Base-by-base conservation (phyloP, 2,329 filamentous ascomycete genomes). In the Trichoderma lentiforme region DNA sequence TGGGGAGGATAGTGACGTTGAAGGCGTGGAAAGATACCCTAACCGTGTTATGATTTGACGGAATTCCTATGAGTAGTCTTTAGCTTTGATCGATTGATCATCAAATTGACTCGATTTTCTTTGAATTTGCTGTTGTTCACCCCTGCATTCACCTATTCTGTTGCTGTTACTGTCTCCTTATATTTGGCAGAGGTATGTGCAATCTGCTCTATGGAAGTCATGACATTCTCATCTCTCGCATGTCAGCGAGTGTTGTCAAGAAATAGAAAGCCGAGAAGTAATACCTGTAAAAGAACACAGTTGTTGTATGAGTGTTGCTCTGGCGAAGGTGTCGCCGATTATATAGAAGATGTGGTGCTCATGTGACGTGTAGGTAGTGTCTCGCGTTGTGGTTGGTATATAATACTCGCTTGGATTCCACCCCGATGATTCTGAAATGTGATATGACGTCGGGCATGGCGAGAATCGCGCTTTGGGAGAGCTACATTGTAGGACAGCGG, bases 391-490 rank as follows among this genome's bases (percentile, higher is more conserved):
- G 28, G 11, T 3, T 1, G 4, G 11, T 60, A 32, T 14, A 12
- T 12, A 18, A 12, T 51, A 6, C 9, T 51, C 9, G 43, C 9
- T 11, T 51, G 18, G 8, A 21, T 21, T 21, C n/a, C 43, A 12
- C n/a, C 43, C 43, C n/a, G 43, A 76, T 39, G n/a, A 75, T 73
- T 12, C 75, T 75, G 2, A 74, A 74, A 21, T 79, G 76, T 2
- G 73, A 66, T 4, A 73, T 75, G 4, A 74, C 75, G 8, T 75
- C 66, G 11, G 77, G 76, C 8, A 77, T 74, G 9, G 73, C 62
- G 61, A 78, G 73, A 57, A 76, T 43, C 8, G 76, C 70, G 9
- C 74, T 77, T 1, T 78, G 77, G 21, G 79, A 58, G 64, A 78
- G 73, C 68, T 71, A 75, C 26, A 76, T n/a, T 8, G 71, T 57